Evolutionary conservation across 2,329 filamentous ascomycete genomes (phyloP), one percentile per base, ranked within the genome.

Genomic region (Aciculosporium take): DNA sequence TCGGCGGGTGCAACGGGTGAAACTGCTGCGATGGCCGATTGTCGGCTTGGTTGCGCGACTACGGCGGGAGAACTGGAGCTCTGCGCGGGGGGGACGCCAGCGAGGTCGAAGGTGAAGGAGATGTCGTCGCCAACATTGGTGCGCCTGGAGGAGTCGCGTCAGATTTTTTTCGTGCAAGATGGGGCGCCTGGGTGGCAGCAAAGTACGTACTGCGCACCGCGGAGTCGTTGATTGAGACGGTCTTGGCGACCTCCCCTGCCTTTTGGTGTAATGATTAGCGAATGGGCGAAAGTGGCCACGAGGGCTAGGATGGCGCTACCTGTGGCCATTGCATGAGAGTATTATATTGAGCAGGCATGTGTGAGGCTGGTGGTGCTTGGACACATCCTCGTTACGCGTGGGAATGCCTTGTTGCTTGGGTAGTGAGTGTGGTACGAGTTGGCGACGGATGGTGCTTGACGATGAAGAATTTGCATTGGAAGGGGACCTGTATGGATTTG

Each of bases 221-320:
- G 74, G 55, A 81, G 71, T 54, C 76, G 75, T 61, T 77, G 69
- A 47, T 75, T 73, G 62, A 79, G 68, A 53, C 74, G 73, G 55
- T 77, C 74, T 50, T 74, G 71, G 49, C 76, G 73, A 53, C 66
- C 69, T 73, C 61, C 56, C 40, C 56, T 57, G 47, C 56, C 59
- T 59, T 21, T 21, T 25, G 20, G 7, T 5, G 9, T 28, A 28
- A 10, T 17, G 31, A 27, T 23, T 18, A 28, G 7, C 31, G 10
- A 13, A 9, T 12, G 7, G 32, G 8, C 18, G 12, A 40, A 10
- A 15, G 17, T 21, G 13, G 6, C 17, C 5, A 23, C 4, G 21
- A 28, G 15, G 29, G 15, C 12, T 4, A 20, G 17, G 21, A 27
- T 17, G 29, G 29, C 7, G 7, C 18, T 40, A 40, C 39, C 39